Percentiles rank a stretch among this genome's conserved stretches.
Conservation (phyloP, 2,329 filamentous ascomycete species). For the Madurella fahalii region DNA sequence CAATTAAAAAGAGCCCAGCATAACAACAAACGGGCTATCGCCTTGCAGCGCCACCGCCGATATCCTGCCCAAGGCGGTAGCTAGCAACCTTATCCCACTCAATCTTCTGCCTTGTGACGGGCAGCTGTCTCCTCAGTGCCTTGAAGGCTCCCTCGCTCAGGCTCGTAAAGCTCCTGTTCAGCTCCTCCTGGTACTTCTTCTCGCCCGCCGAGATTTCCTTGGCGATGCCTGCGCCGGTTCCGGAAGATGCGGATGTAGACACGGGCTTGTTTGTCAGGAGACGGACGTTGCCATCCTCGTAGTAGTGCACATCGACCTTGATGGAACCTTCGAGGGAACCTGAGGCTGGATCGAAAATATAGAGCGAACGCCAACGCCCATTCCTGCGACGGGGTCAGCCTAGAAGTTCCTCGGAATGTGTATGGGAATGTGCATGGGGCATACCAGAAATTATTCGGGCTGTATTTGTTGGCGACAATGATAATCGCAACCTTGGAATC, state of each 20-base stretch:
- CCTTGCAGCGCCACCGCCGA: slow-evolving; percentile 62
- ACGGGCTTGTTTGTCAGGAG: slow-evolving; percentile 83
- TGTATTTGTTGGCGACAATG: slow-evolving; percentile 94
- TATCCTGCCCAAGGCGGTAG: slow-evolving; percentile 80
- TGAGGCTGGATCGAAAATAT: slow-evolving; percentile 70
- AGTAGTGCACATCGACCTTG: slow-evolving; percentile 97
- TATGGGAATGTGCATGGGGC: slow-evolving; percentile 12
- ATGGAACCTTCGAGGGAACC: slow-evolving; percentile 70
- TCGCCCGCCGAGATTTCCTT: slow-evolving; percentile 75
- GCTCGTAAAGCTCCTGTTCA: slow-evolving; percentile 84
- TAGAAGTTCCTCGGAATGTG: background rate
- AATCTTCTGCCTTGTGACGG: slow-evolving; percentile 96
- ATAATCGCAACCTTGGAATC: slow-evolving; percentile 75
- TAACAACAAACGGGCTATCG: slow-evolving; percentile 35
- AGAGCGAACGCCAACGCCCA: slow-evolving; percentile 89
- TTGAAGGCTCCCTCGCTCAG: slow-evolving; percentile 96
- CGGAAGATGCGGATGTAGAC: slow-evolving; percentile 55
- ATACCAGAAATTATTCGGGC: slow-evolving; percentile 95
- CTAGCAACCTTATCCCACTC: slow-evolving; percentile 98
- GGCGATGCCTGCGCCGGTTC: slow-evolving; percentile 64
- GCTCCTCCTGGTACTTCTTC: slow-evolving; percentile 92
- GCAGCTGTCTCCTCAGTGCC: slow-evolving; percentile 82
- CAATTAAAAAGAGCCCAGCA: background rate
- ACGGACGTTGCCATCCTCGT: slow-evolving; percentile 97
- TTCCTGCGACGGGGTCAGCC: slow-evolving; percentile 56